These are phyloP conservation scores for Clitopilus passeckerianus DNA, from an alignment of 768 basidiomycete species.

Conservation along the genomic window DNA sequence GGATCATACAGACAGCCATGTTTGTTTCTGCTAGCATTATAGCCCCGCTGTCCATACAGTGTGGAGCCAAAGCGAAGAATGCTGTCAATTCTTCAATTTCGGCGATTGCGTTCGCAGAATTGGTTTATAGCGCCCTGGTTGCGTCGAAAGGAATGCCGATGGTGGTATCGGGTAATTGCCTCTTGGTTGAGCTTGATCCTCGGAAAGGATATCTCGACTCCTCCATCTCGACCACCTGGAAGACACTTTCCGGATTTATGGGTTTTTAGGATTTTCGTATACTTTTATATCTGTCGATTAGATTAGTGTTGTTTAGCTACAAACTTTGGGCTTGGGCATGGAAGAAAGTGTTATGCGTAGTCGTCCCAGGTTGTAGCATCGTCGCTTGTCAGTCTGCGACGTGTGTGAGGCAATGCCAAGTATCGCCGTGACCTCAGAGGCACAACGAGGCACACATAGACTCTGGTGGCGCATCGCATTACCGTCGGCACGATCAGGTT, in stretches of 20 bases:
- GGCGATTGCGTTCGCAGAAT: not conserved
- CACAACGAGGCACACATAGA: no score
- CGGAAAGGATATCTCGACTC: not conserved
- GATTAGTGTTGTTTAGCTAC: no score
- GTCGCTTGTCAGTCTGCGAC: no score
- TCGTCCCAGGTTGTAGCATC: no score
- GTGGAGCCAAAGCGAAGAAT: not conserved
- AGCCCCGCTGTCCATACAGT: not conserved
- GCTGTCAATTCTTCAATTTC: not conserved
- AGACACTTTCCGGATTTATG: not conserved
- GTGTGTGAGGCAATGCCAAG: no score
- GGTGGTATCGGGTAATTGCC: not conserved
- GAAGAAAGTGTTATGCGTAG: no score
- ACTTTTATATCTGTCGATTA: no score
- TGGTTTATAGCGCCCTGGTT: not conserved
- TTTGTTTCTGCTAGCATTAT: not conserved
- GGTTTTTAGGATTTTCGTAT: not conserved
- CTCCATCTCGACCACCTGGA: not conserved
- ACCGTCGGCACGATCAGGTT: no score
- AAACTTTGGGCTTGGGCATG: no score
- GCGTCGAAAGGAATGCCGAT: not conserved
- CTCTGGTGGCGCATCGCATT: no score
- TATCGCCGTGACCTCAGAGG: no score
- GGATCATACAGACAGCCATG: not conserved
- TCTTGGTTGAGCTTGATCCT: not conserved